These are phyloP conservation scores for Candida stauntonica DNA, from an alignment of 805 yeast genomes.

Conservation along the genomic window DNA sequence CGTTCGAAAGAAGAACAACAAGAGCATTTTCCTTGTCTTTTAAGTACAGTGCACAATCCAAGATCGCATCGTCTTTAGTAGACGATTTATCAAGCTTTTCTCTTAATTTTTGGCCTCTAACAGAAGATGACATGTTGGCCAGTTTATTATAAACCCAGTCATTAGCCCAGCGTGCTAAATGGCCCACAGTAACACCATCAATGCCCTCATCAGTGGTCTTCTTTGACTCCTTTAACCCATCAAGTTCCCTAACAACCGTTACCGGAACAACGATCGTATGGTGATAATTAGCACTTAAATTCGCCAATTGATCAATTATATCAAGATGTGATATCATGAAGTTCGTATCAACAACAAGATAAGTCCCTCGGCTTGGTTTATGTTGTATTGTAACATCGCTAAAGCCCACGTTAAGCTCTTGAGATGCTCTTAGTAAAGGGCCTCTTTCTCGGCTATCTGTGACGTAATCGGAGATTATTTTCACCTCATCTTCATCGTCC, in stretches of 20 bases:
- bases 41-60: slow-evolving; percentile 78
- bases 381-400: slow-evolving; percentile 10
- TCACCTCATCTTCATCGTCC: slow-evolving; percentile 42
- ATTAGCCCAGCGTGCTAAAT: slow-evolving; percentile 65
- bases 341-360: slow-evolving; percentile 77
- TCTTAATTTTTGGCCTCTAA: slow-evolving; percentile 59
- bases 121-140: slow-evolving; percentile 44
- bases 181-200: slow-evolving; percentile 39
- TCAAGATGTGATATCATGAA: slow-evolving; percentile 67
- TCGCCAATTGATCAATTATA: slow-evolving; percentile 49
- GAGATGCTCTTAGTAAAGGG: background rate
- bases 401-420: slow-evolving; percentile 1
- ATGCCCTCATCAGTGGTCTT: slow-evolving; percentile 13
- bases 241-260: slow-evolving; percentile 73
- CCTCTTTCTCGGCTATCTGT: slow-evolving; percentile 19
- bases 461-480: slow-evolving; percentile 40
- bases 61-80: slow-evolving; percentile 71
- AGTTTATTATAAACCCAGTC: slow-evolving; percentile 69
- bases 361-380: slow-evolving; percentile 26
- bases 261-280: slow-evolving; percentile 62
- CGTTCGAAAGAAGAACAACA: slow-evolving; percentile 72
- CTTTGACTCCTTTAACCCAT: slow-evolving; percentile 61
- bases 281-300: slow-evolving; percentile 36
- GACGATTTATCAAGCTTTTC: slow-evolving; percentile 47
- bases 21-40: slow-evolving; percentile 35